Evolutionary conservation across 2,329 filamentous ascomycete genomes (phyloP), one percentile per base, ranked within the genome.

Genomic region (Talaromyces sp.): DNA sequence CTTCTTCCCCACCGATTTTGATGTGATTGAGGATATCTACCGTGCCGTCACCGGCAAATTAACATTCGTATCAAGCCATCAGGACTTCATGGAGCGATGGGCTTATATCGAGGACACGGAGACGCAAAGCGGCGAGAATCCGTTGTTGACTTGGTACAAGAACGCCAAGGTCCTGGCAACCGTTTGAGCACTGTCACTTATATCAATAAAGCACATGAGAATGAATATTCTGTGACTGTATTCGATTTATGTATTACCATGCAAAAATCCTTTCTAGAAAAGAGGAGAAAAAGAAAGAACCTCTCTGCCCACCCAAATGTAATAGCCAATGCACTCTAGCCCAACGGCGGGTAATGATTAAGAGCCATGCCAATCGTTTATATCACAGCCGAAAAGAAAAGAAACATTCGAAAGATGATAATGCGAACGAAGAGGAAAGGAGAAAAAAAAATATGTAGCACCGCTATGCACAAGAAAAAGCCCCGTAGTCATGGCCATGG

Each of bases 1-100:
- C 69, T 87, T 99, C 72, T 99, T 99, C 78, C 95, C 95, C 0
- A 99, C 95, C 11, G 89, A 99, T 76, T 99, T 99, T 73, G 82
- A 85, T 64, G 88, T 96, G 66, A 89, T 95, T 76, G 92, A 98
- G 76, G 87, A 91, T 68, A 86, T 98, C 67, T 99, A 99, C 78
- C 88, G 91, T 59, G 91, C 91, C 63, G 86, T 98, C 68, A 99
- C 95, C 0, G 93, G 93, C 32, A 95, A 96, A 73, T 81, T 98
- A 68, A 96, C 93, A 2, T 85, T 89, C 56, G 90, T 96, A 56
- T 84, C 88, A 73, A 86, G 88, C 41, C 95, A 99, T 70, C 91
- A 93, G 72, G 90, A 96, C 66, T 99, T 98, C 72, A 87, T 99
- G 83, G 83, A 83, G 58, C 84, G 89, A 59, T 96, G 96, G 91